Percentiles rank a stretch among this genome's conserved stretches.
Evolutionary conservation across 805 yeast genomes (phyloP).

Genomic region (Zygotorulaspora florentina): DNA sequence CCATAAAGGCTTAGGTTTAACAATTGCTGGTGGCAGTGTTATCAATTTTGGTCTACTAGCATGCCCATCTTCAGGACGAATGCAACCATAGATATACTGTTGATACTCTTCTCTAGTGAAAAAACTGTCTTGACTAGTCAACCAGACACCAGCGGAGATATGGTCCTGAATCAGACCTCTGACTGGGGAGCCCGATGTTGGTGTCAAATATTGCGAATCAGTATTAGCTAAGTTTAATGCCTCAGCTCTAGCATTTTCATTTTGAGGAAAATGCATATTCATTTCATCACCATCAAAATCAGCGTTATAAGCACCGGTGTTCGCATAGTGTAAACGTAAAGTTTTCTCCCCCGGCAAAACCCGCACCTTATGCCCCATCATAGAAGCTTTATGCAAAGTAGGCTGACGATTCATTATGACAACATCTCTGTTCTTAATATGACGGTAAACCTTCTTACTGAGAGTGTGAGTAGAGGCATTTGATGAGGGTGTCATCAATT

Average conservation of each 20-base stretch:
- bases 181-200: slow-evolving; percentile 96
- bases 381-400: slow-evolving; percentile 96
- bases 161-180: slow-evolving; percentile 99
- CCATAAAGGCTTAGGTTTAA: slow-evolving; percentile 89
- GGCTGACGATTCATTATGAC: slow-evolving; percentile 99
- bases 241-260: slow-evolving; percentile 94
- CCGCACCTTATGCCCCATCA: slow-evolving; percentile 99
- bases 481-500: slow-evolving; percentile 79
- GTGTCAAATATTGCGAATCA: slow-evolving; percentile 95
- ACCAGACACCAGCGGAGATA: slow-evolving; percentile 98
- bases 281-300: slow-evolving; percentile 99
- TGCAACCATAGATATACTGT: slow-evolving; percentile 87
- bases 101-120: slow-evolving; percentile 90
- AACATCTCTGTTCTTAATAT: slow-evolving; percentile 89
- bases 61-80: slow-evolving; percentile 97
- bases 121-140: slow-evolving; percentile 87
- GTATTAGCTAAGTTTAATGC: slow-evolving; percentile 94
- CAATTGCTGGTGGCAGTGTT: slow-evolving; percentile 84
- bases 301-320: slow-evolving; percentile 98
- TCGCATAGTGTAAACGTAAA: slow-evolving; percentile 92
- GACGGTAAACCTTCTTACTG: slow-evolving; percentile 92
- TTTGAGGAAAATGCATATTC: slow-evolving; percentile 99
- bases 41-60: slow-evolving; percentile 62
- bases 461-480: slow-evolving; percentile 54
- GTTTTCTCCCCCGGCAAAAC: slow-evolving; percentile 98